phyloP scores from a whole-genome alignment of 2,329 filamentous ascomycete species.

The Penicillium sp. region DNA sequence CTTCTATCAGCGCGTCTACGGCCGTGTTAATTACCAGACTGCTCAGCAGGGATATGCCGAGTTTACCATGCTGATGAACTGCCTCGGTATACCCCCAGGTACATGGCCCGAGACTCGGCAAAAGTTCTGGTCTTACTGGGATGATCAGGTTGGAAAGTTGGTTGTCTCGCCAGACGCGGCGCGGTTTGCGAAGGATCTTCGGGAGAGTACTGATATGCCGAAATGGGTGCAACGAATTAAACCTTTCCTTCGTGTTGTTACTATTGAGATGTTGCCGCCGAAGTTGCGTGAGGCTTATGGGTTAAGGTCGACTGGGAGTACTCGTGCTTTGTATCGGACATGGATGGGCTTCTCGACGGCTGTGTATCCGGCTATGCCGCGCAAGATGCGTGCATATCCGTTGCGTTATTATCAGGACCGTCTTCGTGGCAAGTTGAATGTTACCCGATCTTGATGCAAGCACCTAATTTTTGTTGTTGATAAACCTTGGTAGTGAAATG shows the following conservation, averaged over 20 bases:
- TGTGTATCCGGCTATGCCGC: conserved; percentile 36
- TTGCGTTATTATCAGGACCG: conserved; percentile 33
- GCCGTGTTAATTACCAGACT: conserved; percentile 30
- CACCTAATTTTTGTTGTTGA: background rate
- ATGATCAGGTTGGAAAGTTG: conserved; percentile 29
- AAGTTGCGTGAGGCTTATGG: conserved; percentile 35
- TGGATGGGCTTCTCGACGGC: conserved; percentile 34
- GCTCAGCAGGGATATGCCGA: conserved; percentile 34
- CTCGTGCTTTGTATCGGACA: conserved; percentile 30
- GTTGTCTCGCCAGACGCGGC: conserved; percentile 31
- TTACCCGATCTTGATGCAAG: conserved; percentile 9
- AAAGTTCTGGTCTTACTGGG: conserved; percentile 40
- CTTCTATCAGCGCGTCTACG: conserved; percentile 39
- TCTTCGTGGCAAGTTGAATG: conserved; percentile 29
- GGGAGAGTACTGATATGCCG: conserved; percentile 27
- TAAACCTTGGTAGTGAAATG: background rate
- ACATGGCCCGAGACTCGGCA: conserved; percentile 33
- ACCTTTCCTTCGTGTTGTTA: conserved; percentile 32
- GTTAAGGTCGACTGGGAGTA: conserved; percentile 27
- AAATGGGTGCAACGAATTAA: conserved; percentile 32
- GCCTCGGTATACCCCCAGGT: conserved; percentile 27
- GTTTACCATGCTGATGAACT: conserved; percentile 29
- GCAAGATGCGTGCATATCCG: conserved; percentile 30
- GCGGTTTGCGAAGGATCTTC: conserved; percentile 30
- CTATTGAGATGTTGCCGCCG: conserved; percentile 37